Conservation (phyloP, 2,329 filamentous ascomycete species). For the Sporothrix sp. region DNA sequence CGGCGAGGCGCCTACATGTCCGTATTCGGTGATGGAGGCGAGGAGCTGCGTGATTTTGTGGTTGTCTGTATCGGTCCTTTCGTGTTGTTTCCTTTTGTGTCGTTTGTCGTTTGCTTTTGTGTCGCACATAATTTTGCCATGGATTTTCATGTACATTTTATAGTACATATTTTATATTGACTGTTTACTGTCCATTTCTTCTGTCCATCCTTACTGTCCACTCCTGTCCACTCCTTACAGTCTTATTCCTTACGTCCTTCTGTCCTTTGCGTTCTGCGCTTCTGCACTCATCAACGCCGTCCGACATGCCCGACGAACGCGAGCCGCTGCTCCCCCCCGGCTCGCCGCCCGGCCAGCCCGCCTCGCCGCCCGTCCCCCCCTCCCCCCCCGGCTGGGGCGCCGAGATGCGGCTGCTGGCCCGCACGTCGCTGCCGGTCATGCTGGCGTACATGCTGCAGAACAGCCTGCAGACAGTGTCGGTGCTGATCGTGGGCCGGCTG, state of each 20-base stretch:
- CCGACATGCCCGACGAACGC: constrained; percentile 15
- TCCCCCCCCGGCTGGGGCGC: constrained; percentile 28
- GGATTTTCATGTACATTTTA: not conserved
- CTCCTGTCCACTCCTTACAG: too few relatives aligned
- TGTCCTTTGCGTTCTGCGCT: not conserved
- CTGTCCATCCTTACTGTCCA: not conserved
- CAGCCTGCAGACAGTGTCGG: constrained; percentile 71
- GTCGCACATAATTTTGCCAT: not conserved
- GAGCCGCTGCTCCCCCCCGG: constrained; percentile 10
- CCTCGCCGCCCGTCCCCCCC: not conserved
- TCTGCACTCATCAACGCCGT: too few relatives aligned
- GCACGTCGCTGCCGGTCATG: constrained; percentile 66
- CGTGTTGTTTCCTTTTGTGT: not conserved
- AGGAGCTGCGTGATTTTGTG: not conserved
- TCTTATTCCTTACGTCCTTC: too few relatives aligned
- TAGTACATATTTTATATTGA: not conserved
- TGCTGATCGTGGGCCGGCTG: constrained; percentile 69
- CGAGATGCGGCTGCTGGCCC: constrained; percentile 60
- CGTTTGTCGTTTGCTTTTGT: not conserved
- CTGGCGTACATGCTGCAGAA: constrained; percentile 80
- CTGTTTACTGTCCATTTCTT: too few relatives aligned
- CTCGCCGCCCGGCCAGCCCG: not conserved
- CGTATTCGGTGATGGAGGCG: not conserved
- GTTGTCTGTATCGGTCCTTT: not conserved
- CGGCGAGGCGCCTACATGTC: too few relatives aligned